Evolutionary conservation across 2,329 filamentous ascomycete species (phyloP).

Genomic region (Sarocladium strictum): DNA sequence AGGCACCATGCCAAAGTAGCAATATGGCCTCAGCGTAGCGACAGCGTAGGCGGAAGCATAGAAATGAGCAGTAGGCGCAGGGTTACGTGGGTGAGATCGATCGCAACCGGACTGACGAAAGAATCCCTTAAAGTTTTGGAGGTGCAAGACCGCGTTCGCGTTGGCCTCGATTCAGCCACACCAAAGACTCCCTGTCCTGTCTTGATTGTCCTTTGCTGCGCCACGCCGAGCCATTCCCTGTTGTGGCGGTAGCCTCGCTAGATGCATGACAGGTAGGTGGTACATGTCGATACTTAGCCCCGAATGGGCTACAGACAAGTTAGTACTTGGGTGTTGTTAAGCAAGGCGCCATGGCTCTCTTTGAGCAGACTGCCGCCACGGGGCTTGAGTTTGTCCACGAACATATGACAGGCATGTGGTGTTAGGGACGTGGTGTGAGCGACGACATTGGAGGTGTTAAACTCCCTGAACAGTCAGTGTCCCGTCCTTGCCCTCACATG

Average conservation of each 20-base stretch:
- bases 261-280: not conserved
- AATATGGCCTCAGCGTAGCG: not conserved
- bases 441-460: no score
- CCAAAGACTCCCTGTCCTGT: not conserved
- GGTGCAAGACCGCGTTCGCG: conserved; percentile 7
- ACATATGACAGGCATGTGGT: no score
- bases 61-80: not conserved
- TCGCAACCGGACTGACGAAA: not conserved
- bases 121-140: conserved; percentile 3
- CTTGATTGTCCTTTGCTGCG: not conserved
- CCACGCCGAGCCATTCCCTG: not conserved
- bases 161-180: conserved; percentile 3
- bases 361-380: no score
- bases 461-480: no score
- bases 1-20: not conserved
- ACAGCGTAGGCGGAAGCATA: not conserved
- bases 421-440: no score
- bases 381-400: no score
- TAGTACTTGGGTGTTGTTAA: no score
- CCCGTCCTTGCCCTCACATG: no score
- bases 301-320: no score
- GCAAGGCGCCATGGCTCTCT: no score
- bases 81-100: conserved; percentile 1
- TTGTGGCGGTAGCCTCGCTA: not conserved
- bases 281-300: no score